Conservation (phyloP, 352 stramenopile species). For the Pythium utonaiense region DNA sequence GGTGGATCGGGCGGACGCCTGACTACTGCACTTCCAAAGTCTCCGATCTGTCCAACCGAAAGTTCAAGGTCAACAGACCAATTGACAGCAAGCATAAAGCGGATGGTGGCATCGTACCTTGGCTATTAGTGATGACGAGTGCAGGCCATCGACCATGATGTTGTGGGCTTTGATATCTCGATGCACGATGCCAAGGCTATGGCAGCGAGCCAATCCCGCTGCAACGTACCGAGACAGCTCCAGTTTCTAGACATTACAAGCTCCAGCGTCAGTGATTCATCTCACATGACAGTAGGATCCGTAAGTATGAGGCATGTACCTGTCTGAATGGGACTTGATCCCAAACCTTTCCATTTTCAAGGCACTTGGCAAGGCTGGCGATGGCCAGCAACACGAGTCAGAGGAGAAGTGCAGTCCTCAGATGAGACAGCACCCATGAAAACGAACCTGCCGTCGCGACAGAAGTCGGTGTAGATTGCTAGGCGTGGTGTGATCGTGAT, state of each 20-base stretch:
- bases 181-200: constrained; percentile 15
- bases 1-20: not conserved
- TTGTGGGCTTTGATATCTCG: constrained; percentile 27
- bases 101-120: constrained; percentile 10
- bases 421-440: no score
- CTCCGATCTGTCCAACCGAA: constrained; percentile 21
- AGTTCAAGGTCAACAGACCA: no score
- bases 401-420: no score
- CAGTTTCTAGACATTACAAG: constrained; percentile 9
- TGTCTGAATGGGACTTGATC: not conserved
- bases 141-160: constrained; percentile 17
- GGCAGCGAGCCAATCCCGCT: constrained; percentile 5
- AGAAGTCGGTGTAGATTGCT: constrained; percentile 23
- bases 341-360: constrained; percentile 3
- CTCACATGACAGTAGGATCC: not conserved
- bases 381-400: no score
- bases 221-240: constrained; percentile 10
- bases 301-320: constrained; percentile 2
- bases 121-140: not conserved
- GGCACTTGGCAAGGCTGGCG: constrained; percentile 16
- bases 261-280: no score
- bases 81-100: not conserved
- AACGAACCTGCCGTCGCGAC: constrained; percentile 18
- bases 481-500: constrained; percentile 14
- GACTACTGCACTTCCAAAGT: constrained; percentile 20